Percentiles rank a stretch among this genome's conserved stretches.
phyloP scores from a whole-genome alignment of 495 filamentous ascomycete genomes.

The Talaromyces liani region DNA sequence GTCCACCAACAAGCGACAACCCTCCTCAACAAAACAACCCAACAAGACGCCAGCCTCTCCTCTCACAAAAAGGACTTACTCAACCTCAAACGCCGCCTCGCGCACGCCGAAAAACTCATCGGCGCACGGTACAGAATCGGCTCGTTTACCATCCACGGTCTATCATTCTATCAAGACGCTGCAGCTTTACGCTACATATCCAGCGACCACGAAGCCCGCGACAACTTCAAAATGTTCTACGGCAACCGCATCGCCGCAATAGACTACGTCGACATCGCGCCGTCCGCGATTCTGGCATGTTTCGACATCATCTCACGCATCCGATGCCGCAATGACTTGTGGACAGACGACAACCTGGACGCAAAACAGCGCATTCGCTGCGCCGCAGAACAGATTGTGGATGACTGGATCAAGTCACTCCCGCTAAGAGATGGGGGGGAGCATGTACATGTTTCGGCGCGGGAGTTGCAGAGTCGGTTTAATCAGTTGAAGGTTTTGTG shows the following conservation, averaged over 20 bases:
- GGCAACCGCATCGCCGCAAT: not conserved
- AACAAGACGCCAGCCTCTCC: not conserved
- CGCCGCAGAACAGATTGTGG: conserved; percentile 1
- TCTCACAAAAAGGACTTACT: not conserved
- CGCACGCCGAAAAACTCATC: conserved; percentile 5
- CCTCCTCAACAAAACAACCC: not conserved
- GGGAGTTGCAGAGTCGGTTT: not conserved
- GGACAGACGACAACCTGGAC: conserved; percentile 1
- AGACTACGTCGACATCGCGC: not conserved
- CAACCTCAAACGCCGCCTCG: not conserved
- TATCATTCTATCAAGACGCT: not conserved
- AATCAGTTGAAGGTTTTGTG: conserved; percentile 3
- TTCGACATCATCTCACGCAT: conserved; percentile 2
- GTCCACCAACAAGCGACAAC: not conserved
- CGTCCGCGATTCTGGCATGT: not conserved
- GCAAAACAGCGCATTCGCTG: not conserved
- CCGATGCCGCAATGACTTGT: not conserved
- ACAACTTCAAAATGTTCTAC: conserved; percentile 1
- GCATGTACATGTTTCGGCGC: not conserved
- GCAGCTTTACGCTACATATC: conserved; percentile 1
- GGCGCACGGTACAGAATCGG: not conserved
- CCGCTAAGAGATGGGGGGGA: not conserved
- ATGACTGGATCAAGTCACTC: not conserved
- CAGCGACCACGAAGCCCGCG: not conserved
- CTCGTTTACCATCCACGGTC: not conserved